Evolutionary conservation across 345 rosid species (phyloP), one percentile per base, ranked within the genome.

Genomic region (Adansonia digitata): DNA sequence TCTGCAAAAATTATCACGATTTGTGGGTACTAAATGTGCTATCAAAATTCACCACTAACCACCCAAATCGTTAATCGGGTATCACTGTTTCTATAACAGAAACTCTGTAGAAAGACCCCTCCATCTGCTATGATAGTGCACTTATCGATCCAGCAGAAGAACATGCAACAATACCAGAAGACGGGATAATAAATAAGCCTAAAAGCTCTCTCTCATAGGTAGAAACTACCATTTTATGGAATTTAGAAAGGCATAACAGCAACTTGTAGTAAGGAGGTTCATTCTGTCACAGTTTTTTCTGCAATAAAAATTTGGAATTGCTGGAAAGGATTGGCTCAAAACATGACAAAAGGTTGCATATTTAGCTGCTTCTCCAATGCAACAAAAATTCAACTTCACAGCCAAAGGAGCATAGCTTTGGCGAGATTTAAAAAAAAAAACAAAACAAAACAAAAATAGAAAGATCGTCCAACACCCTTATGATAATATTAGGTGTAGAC

Each of bases 341-440:
- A 60, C 65, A 31, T 20, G 15, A 8, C 1, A n/a, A 4, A 63
- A 35, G 68, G 27, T 64, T 39, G 49, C 40, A 65, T 5, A 40
- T 40, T 65, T 22, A 65, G 51, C 69, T 65, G 43, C 27, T 40
- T 40, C 27, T 65, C 27, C 14, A 22, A 40, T 13, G 46, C 69
- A 65, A 66, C 35, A 22, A 66, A 65, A 66, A 66, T 26, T 24
- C 71, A 43, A 5, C 71, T 13, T 66, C 24, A 66, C 71, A 43
- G 71, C 52, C 31, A 22, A 66, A 66, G 35, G 9, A 48, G 5
- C 37, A 7, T 24, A 2, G 37, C 35, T 52, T 42, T 66, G 20
- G 35, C 71, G 7, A 66, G 69, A n/a, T n/a, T n/a, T n/a, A n/a
- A n/a, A n/a, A n/a, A n/a, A n/a, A n/a, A n/a, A n/a, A n/a, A n/a